A percentile compares a stretch with the other conserved stretches of the same genome.
Evolutionary conservation across 768 basidiomycete genomes (phyloP).

Genomic region (Russula sp.): DNA sequence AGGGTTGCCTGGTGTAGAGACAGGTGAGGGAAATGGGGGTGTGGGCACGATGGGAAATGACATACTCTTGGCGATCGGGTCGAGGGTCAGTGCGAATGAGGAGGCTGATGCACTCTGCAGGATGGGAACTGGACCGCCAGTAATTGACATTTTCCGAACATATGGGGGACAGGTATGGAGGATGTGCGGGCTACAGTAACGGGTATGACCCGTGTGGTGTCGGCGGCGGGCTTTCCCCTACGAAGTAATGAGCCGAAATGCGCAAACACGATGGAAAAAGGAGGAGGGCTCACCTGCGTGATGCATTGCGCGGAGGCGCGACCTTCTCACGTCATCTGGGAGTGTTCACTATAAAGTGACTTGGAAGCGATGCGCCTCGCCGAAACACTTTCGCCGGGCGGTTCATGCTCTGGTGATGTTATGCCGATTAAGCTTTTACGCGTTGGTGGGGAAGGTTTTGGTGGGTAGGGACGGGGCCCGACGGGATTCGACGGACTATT

Average conservation of each 20-base stretch:
- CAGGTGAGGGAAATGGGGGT: slow-evolving; percentile 33
- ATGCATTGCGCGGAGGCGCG: slow-evolving; percentile 23
- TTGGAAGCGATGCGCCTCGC: slow-evolving; percentile 39
- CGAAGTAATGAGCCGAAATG: background rate
- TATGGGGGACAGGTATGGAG: slow-evolving; percentile 47
- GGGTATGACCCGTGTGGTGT: slow-evolving; percentile 39
- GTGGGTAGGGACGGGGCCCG: slow-evolving; percentile 31
- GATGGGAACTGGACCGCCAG: slow-evolving; percentile 16
- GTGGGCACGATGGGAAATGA: slow-evolving; percentile 35
- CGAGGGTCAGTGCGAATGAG: slow-evolving; percentile 38
- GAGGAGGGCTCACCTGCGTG: slow-evolving; percentile 10
- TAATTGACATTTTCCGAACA: slow-evolving; percentile 67
- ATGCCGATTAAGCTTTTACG: slow-evolving; percentile 59
- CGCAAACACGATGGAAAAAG: background rate
- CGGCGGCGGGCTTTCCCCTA: slow-evolving; percentile 11
- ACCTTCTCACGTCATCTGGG: slow-evolving; percentile 15
- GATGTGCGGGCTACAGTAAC: slow-evolving; percentile 51
- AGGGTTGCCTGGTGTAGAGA: slow-evolving; percentile 32
- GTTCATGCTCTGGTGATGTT: slow-evolving; percentile 28
- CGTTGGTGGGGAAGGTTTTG: slow-evolving; percentile 24
- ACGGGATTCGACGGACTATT: slow-evolving; percentile 43
- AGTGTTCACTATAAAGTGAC: slow-evolving; percentile 57
- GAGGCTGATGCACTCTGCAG: slow-evolving; percentile 36
- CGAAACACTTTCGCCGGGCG: slow-evolving; percentile 33
- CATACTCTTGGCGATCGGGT: slow-evolving; percentile 37